Base-by-base conservation (phyloP, 2,329 filamentous ascomycete species). In the Phialophora macrospora region DNA sequence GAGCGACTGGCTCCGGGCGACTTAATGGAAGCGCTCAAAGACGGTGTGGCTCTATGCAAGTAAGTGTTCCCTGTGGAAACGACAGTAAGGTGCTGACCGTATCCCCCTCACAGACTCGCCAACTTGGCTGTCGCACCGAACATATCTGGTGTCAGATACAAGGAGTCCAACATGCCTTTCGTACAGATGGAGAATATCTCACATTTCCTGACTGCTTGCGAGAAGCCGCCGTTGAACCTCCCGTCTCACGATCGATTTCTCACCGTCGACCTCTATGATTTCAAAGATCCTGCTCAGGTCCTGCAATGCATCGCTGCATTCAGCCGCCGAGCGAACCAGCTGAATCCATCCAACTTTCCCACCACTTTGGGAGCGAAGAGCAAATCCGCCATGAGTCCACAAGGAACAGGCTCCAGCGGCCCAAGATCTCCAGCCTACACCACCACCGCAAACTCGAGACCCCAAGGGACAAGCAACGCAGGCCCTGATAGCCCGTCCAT, bases 101-200 rank as follows among this genome's bases (percentile, higher is more conserved):
- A 8, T n/a, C 38, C 12, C 17, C 20, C 14, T 51, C 14, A 56
- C 74, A 95, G 92, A 75, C 88, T 98, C 60, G 86, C 92, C 74
- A 98, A 97, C 75, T 84, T 94, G 63, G 90, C 87, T 34, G 90
- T 91, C 28, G 86, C 89, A 17, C 91, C 91, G 9, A 51, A 51
- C 48, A 51, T 51, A 22, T 51, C 48, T 0, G 90, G 90, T 34
- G 86, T 97, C 79, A 92, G 90, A 77, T 98, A 90, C 85, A 98
- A 98, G 80, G 84, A 90, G 75, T 97, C 93, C 0, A 81, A 88
- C 48, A 98, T 98, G 94, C 95, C 95, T 0, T 99, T 99, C 76
- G 94, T 98, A 48, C 95, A 99, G 79, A 98, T 98, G 93, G 95
- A 99, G 78, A 99, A 99, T 77, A 97, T 99, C 75, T 96, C 93